These are phyloP conservation scores for Scheffersomyces cryptocercus DNA, from an alignment of 1,139 yeast species.

Conservation along the genomic window DNA sequence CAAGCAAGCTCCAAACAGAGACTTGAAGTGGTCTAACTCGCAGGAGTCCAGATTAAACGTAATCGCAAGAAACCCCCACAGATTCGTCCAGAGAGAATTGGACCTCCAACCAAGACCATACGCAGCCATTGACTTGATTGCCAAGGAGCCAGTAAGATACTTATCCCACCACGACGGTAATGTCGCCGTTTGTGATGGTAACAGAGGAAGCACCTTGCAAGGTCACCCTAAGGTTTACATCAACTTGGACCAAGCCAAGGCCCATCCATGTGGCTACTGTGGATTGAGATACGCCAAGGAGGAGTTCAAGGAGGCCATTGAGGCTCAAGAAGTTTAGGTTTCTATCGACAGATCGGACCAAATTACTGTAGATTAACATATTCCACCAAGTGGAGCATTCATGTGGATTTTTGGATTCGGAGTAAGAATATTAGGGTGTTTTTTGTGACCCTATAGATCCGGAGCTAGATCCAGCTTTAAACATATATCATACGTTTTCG, in stretches of 20 bases:
- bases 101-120: slow-evolving; percentile 73
- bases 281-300: slow-evolving; percentile 66
- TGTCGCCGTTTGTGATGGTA: slow-evolving; percentile 84
- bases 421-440: too few species aligned
- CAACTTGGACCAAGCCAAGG: slow-evolving; percentile 73
- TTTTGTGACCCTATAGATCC: too few species aligned
- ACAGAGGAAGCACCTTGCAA: slow-evolving; percentile 63
- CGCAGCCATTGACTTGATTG: slow-evolving; percentile 83
- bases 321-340: slow-evolving; percentile 16
- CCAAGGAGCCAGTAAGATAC: slow-evolving; percentile 69
- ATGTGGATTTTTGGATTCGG: too few species aligned
- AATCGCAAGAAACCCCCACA: slow-evolving; percentile 52
- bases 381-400: too few species aligned
- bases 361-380: too few species aligned
- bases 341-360: too few species aligned
- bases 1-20: slow-evolving; percentile 76
- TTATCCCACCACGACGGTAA: slow-evolving; percentile 51
- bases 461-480: too few species aligned
- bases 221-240: slow-evolving; percentile 88
- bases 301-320: slow-evolving; percentile 42
- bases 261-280: slow-evolving; percentile 80
- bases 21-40: slow-evolving; percentile 66
- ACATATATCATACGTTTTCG: too few species aligned
- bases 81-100: slow-evolving; percentile 74
- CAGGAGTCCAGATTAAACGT: slow-evolving; percentile 67